Percentiles rank a stretch among this genome's conserved stretches.
Evolutionary conservation across 225 moss, liverwort and hornwort genomes (phyloP).

Genomic region (Sphagnum contortum): DNA sequence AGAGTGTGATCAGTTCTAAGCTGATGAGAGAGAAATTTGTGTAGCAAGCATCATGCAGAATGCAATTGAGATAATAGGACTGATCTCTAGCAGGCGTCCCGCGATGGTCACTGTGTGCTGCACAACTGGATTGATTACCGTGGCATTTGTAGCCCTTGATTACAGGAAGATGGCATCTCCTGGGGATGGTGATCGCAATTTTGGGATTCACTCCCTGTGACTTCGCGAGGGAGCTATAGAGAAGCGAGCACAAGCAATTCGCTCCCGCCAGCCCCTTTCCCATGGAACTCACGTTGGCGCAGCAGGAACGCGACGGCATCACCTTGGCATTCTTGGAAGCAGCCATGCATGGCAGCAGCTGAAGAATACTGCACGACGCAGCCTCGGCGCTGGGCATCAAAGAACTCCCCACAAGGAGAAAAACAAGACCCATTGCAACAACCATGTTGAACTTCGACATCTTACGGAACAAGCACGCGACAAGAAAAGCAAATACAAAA

Average conservation of each 20-base stretch:
- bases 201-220: conserved; percentile 19
- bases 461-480: no score
- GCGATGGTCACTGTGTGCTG: no score
- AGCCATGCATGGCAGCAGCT: conserved; percentile 11
- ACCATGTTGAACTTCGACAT: conserved; percentile 10
- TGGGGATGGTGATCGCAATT: conserved; percentile 21
- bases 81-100: no score
- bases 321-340: conserved; percentile 27
- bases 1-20: no score
- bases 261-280: conserved; percentile 17
- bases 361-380: conserved; percentile 9
- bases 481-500: no score
- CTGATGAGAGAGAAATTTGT: no score
- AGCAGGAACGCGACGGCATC: conserved; percentile 22
- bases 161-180: conserved; percentile 29
- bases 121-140: conserved; percentile 4
- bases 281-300: conserved; percentile 20
- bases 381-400: conserved; percentile 6
- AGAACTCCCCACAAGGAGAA: conserved; percentile 11
- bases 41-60: no score
- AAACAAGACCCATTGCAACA: conserved; percentile 8
- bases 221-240: conserved; percentile 12
- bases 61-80: no score
- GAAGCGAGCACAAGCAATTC: conserved; percentile 19
- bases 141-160: conserved; percentile 30